These are phyloP conservation scores for Curvularia sp. DNA, from an alignment of 2,329 filamentous ascomycete genomes.

Conservation along the genomic window DNA sequence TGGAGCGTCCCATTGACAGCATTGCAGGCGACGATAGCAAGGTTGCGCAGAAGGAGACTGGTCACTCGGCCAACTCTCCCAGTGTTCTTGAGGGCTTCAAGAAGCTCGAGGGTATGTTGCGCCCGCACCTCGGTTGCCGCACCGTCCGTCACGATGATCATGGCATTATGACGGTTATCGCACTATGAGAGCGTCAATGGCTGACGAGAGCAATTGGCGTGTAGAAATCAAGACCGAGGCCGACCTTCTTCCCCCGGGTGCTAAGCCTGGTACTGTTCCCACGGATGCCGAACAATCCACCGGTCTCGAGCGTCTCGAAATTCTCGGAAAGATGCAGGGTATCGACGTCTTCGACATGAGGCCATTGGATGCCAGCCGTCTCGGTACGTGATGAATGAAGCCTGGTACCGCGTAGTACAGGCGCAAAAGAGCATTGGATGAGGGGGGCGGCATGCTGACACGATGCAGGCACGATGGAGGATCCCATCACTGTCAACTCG, in stretches of 20 bases:
- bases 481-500: slow-evolving; percentile 87
- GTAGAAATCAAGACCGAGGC: slow-evolving; percentile 81
- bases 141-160: background rate
- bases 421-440: background rate
- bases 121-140: slow-evolving; percentile 16
- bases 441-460: slow-evolving; percentile 28
- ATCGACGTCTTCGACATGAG: slow-evolving; percentile 98
- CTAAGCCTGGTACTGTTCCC: slow-evolving; percentile 79
- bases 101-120: slow-evolving; percentile 54
- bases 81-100: slow-evolving; percentile 49
- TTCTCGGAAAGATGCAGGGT: slow-evolving; percentile 99
- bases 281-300: slow-evolving; percentile 96
- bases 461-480: slow-evolving; percentile 75
- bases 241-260: slow-evolving; percentile 89
- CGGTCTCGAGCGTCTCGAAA: slow-evolving; percentile 97
- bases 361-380: slow-evolving; percentile 88
- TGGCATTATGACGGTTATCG: slow-evolving; percentile 10
- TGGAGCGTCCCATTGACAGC: slow-evolving; percentile 39
- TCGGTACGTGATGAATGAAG: slow-evolving; percentile 63
- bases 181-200: slow-evolving; percentile 27
- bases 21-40: slow-evolving; percentile 47
- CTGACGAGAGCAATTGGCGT: slow-evolving; percentile 30
- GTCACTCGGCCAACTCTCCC: slow-evolving; percentile 35
- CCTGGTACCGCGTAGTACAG: background rate
- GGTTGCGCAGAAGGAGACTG: slow-evolving; percentile 47